These are phyloP conservation scores for Sporothrix brunneoviolacea DNA, from an alignment of 2,329 filamentous ascomycete genomes.

Conservation along the genomic window DNA sequence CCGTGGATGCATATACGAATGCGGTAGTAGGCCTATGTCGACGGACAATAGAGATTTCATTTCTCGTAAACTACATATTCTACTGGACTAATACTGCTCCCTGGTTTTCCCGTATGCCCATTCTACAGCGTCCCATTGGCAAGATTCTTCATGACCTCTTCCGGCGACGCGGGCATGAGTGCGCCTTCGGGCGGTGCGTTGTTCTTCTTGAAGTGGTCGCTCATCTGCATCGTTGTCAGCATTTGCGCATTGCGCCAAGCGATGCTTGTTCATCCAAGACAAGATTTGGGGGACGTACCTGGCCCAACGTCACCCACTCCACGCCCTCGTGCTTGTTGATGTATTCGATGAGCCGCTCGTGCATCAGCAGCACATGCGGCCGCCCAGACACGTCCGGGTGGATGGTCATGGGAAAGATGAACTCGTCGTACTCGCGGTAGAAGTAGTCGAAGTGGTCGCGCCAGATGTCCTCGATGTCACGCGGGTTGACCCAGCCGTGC, in stretches of 20 bases:
- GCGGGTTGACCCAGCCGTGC: constrained; percentile 53
- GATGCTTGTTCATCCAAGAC: too few relatives aligned
- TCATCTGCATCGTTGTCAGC: constrained; percentile 54
- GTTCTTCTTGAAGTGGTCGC: constrained; percentile 64
- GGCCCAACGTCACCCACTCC: constrained; percentile 56
- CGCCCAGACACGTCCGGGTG: constrained; percentile 67
- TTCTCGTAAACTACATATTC: too few relatives aligned
- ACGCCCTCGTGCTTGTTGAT: constrained; percentile 31
- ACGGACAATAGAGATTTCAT: too few relatives aligned
- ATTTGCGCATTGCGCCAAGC: too few relatives aligned
- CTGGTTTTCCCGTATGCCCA: too few relatives aligned
- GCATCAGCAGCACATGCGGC: constrained; percentile 57
- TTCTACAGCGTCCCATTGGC: background rate
- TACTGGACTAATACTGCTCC: too few relatives aligned
- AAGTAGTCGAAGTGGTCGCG: constrained; percentile 65
- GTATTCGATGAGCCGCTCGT: constrained; percentile 19
- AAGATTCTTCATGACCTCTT: constrained; percentile 43
- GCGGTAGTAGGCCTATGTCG: too few relatives aligned
- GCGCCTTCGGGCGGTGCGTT: constrained; percentile 52
- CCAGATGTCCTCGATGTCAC: constrained; percentile 57
- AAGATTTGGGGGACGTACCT: constrained; percentile 33
- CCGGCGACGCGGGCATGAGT: constrained; percentile 50
- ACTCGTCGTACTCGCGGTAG: constrained; percentile 70
- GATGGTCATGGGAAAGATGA: constrained; percentile 71
- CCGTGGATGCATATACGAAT: too few relatives aligned